A percentile compares a stretch with the other conserved stretches of the same genome.
phyloP scores from a whole-genome alignment of 805 yeast species.

The Scheffersomyces spartinae region DNA sequence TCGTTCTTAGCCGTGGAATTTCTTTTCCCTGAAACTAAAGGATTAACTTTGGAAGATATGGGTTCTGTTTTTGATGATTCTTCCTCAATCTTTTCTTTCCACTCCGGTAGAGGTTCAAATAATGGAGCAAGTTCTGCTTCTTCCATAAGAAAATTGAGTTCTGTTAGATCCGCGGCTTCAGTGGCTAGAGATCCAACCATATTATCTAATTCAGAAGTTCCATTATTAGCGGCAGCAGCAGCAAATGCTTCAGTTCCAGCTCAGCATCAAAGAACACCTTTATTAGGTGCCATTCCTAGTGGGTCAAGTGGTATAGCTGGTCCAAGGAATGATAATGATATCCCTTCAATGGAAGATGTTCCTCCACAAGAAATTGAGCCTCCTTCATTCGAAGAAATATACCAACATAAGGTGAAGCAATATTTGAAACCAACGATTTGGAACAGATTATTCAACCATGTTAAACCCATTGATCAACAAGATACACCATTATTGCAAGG shows the following conservation, averaged over 20 bases:
- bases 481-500: too few relatives aligned
- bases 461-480: too few relatives aligned
- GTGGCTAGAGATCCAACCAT: too few relatives aligned
- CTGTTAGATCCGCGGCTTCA: slow-evolving; percentile 3
- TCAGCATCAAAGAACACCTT: too few relatives aligned
- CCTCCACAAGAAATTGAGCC: slow-evolving; percentile 25
- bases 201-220: too few relatives aligned
- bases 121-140: slow-evolving; percentile 5
- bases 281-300: too few relatives aligned
- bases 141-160: not conserved
- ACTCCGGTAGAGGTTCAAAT: slow-evolving; percentile 14
- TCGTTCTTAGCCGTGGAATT: slow-evolving; percentile 65
- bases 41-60: slow-evolving; percentile 83
- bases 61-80: slow-evolving; percentile 73
- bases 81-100: slow-evolving; percentile 31
- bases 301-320: too few relatives aligned
- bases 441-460: not conserved
- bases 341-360: too few relatives aligned
- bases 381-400: slow-evolving; percentile 17
- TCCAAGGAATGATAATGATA: too few relatives aligned
- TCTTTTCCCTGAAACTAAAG: slow-evolving; percentile 84
- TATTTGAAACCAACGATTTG: slow-evolving; percentile 5
- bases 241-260: too few relatives aligned
- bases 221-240: too few relatives aligned
- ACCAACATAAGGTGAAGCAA: slow-evolving; percentile 13